phyloP scores from a whole-genome alignment of 2,329 filamentous ascomycete species.

The Lachnellula arida region DNA sequence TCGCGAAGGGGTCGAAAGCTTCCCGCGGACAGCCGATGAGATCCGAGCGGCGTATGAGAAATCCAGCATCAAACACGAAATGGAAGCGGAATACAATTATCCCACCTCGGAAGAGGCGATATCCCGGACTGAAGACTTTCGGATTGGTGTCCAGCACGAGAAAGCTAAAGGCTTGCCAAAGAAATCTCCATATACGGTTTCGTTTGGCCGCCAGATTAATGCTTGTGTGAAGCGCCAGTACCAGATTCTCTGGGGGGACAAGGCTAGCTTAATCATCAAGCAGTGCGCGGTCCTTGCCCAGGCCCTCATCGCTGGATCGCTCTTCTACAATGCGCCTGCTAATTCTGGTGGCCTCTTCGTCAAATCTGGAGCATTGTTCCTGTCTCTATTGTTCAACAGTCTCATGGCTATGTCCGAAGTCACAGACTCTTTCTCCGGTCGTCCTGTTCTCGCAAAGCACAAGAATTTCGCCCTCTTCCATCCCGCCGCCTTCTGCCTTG shows the following conservation, averaged over 20 bases:
- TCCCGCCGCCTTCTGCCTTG: slow-evolving; percentile 54
- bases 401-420: slow-evolving; percentile 64
- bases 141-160: slow-evolving; percentile 46
- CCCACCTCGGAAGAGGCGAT: slow-evolving; percentile 46
- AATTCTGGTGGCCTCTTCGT: slow-evolving; percentile 58
- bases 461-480: slow-evolving; percentile 54
- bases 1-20: slow-evolving; percentile 37
- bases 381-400: slow-evolving; percentile 58
- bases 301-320: slow-evolving; percentile 58
- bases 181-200: slow-evolving; percentile 51
- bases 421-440: slow-evolving; percentile 55
- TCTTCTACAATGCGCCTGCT: slow-evolving; percentile 60
- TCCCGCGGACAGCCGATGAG: slow-evolving; percentile 41
- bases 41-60: slow-evolving; percentile 48
- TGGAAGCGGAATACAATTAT: slow-evolving; percentile 54
- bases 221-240: slow-evolving; percentile 57
- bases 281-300: slow-evolving; percentile 53
- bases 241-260: slow-evolving; percentile 62
- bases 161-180: slow-evolving; percentile 51
- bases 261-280: slow-evolving; percentile 58
- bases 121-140: slow-evolving; percentile 44
- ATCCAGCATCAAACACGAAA: slow-evolving; percentile 44
- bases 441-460: slow-evolving; percentile 56
- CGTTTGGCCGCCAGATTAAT: slow-evolving; percentile 50
- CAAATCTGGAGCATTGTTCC: slow-evolving; percentile 61